Base-by-base conservation (phyloP, 2,329 filamentous ascomycete genomes). In the Celoporthe dispersa region DNA sequence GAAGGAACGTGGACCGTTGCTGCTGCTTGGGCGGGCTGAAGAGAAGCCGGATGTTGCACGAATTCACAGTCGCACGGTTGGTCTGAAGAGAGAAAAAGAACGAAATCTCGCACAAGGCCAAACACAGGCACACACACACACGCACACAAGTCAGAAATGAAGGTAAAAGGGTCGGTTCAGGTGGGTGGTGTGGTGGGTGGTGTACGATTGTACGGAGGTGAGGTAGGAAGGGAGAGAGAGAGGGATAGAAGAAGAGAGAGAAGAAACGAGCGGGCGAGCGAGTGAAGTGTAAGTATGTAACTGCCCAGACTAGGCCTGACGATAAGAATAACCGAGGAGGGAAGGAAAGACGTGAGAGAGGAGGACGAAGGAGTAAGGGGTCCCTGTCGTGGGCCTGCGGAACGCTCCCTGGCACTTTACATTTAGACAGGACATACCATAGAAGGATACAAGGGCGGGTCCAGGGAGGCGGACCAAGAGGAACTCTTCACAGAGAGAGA, bases 81-180 rank as follows among this genome's bases (percentile, higher is more conserved):
- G 55, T 70, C 68, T 55, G 57, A 51, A 70, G 65, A 70, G 68
- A 70, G 67, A 19, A 64, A 69, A 19, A 64, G 59, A 63, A 64
- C 62, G 62, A 41, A 37, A 68, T 69, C 51, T 68, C 39, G 63
- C 68, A 64, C 63, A 71, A 70, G 65, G 64, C 65, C 66, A 59
- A 41, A 66, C 51, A 7, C 51, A 28, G 2, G 6, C 12, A 28
- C 51, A 55, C 48, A 44, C 44, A 41, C 67, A 57, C 61, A 68
- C 66, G 57, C 55, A 61, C 48, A 68, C 44, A 63, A 57, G 64
- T 66, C 59, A 64, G 60, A 64, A 71, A 68, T 28, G 68, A 67
- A 64, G 64, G 70, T 69, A 48, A 44, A 12, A 44, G 28, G 63
- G 61, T 68, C 57, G 64, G 60, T 63, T 35, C 48, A 67, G 48